Evolutionary conservation across 768 basidiomycete genomes (phyloP).

Genomic region (Suillus spraguei): DNA sequence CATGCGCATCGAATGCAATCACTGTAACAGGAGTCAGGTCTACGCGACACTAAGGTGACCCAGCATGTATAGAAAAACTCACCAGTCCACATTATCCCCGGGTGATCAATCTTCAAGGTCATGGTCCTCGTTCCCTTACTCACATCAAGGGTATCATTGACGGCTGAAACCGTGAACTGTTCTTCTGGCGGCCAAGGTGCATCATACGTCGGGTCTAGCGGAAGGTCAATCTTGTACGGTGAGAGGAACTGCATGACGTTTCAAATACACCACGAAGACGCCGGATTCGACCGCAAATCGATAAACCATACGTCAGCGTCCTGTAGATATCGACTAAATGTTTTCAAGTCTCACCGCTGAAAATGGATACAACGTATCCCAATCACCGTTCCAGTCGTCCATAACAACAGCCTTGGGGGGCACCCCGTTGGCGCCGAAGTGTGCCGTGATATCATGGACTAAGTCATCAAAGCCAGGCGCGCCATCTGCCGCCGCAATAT

Average conservation of each 20-base stretch:
- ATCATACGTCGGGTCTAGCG: constrained; percentile 47
- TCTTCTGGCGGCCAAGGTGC: constrained; percentile 49
- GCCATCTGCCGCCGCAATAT: constrained; percentile 81
- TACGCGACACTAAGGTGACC: neutral
- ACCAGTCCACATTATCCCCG: constrained; percentile 88
- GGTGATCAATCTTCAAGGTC: constrained; percentile 72
- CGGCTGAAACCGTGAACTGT: constrained; percentile 56
- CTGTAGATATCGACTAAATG: neutral
- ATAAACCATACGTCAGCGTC: constrained; percentile 8
- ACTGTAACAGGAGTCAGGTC: constrained; percentile 40
- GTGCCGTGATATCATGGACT: constrained; percentile 57
- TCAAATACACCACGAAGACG: neutral
- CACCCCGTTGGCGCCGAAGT: constrained; percentile 53
- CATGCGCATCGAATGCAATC: constrained; percentile 90
- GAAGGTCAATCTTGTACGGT: constrained; percentile 76
- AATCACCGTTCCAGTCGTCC: constrained; percentile 82
- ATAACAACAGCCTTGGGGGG: constrained; percentile 53
- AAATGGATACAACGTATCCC: constrained; percentile 86
- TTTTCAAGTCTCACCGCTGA: constrained; percentile 53
- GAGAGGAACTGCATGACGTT: constrained; percentile 65
- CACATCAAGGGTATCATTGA: constrained; percentile 57
- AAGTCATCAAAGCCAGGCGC: constrained; percentile 74
- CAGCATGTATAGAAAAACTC: constrained; percentile 20
- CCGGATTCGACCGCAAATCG: neutral
- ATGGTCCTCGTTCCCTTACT: constrained; percentile 67